phyloP scores from a whole-genome alignment of 768 basidiomycete species.

The Gymnopilus junonius region DNA sequence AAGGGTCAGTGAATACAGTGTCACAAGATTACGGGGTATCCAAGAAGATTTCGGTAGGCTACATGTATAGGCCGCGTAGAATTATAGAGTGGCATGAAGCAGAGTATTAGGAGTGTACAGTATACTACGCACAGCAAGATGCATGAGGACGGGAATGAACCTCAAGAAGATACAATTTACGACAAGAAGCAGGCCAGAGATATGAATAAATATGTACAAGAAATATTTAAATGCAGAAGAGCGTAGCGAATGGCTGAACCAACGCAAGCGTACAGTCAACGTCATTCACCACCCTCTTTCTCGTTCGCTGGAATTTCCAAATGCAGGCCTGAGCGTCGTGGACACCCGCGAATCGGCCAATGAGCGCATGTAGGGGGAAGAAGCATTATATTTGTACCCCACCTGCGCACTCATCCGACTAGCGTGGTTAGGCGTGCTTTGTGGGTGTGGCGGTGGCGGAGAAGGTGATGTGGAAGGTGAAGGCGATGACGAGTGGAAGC shows the following conservation, averaged over 20 bases:
- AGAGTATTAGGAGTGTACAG: not conserved
- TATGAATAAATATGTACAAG: not conserved
- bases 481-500: constrained; percentile 18
- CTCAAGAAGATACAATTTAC: not conserved
- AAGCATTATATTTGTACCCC: constrained; percentile 30
- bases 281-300: not conserved
- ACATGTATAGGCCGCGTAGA: too few relatives aligned
- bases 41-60: not conserved
- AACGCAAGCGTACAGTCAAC: not conserved
- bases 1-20: too few relatives aligned
- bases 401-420: not conserved
- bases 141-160: not conserved
- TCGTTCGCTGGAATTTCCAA: constrained; percentile 14
- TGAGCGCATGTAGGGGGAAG: constrained; percentile 34
- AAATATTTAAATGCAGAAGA: not conserved
- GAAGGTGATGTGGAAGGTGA: constrained; percentile 15
- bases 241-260: not conserved
- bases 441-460: constrained; percentile 11
- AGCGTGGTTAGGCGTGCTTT: not conserved
- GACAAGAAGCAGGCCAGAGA: not conserved
- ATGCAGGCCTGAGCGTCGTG: constrained; percentile 40
- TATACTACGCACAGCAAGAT: not conserved
- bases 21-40: too few relatives aligned
- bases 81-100: not conserved
- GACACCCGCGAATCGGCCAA: constrained; percentile 36